phyloP scores from a whole-genome alignment of 164 flowering plant species.

The Nymphaea thermarum region DNA sequence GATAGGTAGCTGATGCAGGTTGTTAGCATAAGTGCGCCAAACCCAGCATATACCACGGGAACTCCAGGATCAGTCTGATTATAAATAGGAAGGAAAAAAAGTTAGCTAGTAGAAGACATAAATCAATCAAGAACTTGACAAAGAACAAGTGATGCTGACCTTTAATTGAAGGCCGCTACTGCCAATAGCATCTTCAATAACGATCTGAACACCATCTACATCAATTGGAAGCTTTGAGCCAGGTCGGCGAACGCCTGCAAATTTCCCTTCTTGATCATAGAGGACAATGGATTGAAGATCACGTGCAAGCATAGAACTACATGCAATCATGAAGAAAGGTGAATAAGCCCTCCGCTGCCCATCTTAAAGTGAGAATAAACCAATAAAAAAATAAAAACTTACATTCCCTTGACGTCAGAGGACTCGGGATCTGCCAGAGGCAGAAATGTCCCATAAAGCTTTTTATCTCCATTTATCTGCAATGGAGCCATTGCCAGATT shows the following conservation, averaged over 20 bases:
- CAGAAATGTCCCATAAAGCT: constrained; percentile 83
- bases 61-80: constrained; percentile 94
- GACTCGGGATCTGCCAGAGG: constrained; percentile 62
- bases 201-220: constrained; percentile 58
- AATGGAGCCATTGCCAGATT: constrained; percentile 98
- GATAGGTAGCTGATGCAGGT: constrained; percentile 86
- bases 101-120: neutral
- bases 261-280: constrained; percentile 85
- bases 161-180: constrained; percentile 82
- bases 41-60: constrained; percentile 92
- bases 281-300: constrained; percentile 79
- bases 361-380: neutral
- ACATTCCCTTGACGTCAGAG: constrained; percentile 87
- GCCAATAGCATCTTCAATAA: constrained; percentile 79
- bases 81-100: neutral
- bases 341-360: neutral
- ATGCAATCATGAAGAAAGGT: neutral
- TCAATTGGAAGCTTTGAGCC: constrained; percentile 86
- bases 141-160: constrained; percentile 25
- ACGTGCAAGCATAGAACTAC: constrained; percentile 93
- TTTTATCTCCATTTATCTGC: constrained; percentile 84
- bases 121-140: neutral
- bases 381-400: constrained; percentile 14
- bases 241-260: constrained; percentile 81
- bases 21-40: constrained; percentile 92